Base-by-base conservation (phyloP, 257 asterid species). In the Solanum lignicaule region DNA sequence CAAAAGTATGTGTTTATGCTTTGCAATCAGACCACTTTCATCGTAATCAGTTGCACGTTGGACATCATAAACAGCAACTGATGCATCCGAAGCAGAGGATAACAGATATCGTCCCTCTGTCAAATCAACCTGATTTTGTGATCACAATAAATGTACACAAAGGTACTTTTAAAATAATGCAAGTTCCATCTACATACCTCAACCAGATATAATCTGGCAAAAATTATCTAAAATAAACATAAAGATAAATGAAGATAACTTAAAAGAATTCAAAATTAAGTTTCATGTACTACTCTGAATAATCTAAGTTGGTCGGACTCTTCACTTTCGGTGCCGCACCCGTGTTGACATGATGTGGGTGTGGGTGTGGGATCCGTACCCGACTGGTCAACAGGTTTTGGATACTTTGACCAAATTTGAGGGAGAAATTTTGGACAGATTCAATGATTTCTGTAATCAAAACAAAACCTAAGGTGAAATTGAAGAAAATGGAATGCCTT, bases 91-190 rank as follows among this genome's bases (percentile, higher is more conserved):
- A 38, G 99, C 96, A 86, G 96, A 97, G 32, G 98, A 94, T 69
- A 97, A 90, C 86, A 97, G 93, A 91, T 97, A 97, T 69, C 99
- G 93, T 29, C 98, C 95, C 93, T 96, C 99, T 89, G 98, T 97
- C 96, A 97, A 94, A 94, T 97, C 99, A 93, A 96, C 98, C 99
- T 95, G 98, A 93, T 90, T 92, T 92, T 91, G 94, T 93, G 93
- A 93, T 92, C 94, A 89, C 74, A 90, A 91, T 27, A 87, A 89
- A 72, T 84, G 93, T 88, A 90, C 93, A 91, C 88, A 90, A 81
- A 76, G 52, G 85, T 46, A 36, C 87, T 87, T 91, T 90, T 76
- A 89, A 83, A 86, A 88, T 90, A 68, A 75, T 74, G 68, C 69
- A 89, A 71, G 62, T 83, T 25, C 75, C 65, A 74, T 86, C 41